phyloP scores from a whole-genome alignment of 2,329 filamentous ascomycete genomes.

The Chaetoscypha palmicola region DNA sequence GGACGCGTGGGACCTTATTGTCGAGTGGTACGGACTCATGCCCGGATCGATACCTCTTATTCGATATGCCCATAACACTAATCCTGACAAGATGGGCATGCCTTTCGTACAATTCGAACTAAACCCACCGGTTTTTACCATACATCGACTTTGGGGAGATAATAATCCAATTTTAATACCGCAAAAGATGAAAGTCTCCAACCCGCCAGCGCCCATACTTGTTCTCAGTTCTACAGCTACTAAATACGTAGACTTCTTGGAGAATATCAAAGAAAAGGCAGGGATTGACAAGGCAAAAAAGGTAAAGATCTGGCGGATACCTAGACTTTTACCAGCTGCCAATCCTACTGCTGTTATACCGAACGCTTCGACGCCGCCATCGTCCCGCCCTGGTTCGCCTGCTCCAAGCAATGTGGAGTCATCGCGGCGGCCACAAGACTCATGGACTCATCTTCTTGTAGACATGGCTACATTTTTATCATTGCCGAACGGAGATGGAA shows the following conservation, averaged over 20 bases:
- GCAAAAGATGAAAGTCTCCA: constrained; percentile 53
- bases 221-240: constrained; percentile 66
- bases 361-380: constrained; percentile 35
- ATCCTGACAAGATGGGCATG: constrained; percentile 44
- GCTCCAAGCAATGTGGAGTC: constrained; percentile 3
- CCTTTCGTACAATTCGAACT: constrained; percentile 75
- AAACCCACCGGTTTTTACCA: constrained; percentile 74
- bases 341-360: constrained; percentile 33
- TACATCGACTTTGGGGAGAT: constrained; percentile 69
- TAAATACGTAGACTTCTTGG: constrained; percentile 68
- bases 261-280: constrained; percentile 60
- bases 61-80: constrained; percentile 72
- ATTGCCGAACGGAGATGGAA: constrained; percentile 55
- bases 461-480: constrained; percentile 53
- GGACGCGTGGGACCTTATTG: constrained; percentile 73
- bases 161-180: constrained; percentile 49
- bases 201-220: constrained; percentile 55
- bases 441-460: constrained; percentile 39
- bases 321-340: constrained; percentile 22
- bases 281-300: constrained; percentile 64
- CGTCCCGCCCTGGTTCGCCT: constrained; percentile 28
- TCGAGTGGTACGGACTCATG: constrained; percentile 74
- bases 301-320: constrained; percentile 52
- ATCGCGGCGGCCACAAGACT: constrained; percentile 26
- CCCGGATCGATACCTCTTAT: constrained; percentile 64